Percentiles rank a stretch among this genome's conserved stretches.
Evolutionary conservation across 2,329 filamentous ascomycete species (phyloP).

Genomic region (Colletotrichum tropicicola): DNA sequence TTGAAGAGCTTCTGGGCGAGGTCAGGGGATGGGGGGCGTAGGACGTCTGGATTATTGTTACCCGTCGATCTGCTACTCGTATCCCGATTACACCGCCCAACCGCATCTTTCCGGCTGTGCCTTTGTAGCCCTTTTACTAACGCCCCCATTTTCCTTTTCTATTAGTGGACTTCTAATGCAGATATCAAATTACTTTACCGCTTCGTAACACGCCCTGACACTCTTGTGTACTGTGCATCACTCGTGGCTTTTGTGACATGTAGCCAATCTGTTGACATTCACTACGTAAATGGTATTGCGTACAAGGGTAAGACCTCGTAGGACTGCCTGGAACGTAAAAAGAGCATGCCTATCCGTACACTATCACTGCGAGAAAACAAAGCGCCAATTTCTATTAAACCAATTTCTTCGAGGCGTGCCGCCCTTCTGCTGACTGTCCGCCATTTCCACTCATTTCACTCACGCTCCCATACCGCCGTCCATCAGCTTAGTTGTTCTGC

Average conservation of each 20-base stretch:
- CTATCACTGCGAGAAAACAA: background rate
- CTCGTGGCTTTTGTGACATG: background rate
- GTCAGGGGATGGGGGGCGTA: background rate
- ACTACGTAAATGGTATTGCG: background rate
- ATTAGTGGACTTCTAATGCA: constrained; percentile 72
- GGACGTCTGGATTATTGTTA: constrained; percentile 3
- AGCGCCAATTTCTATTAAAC: background rate
- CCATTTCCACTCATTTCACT: background rate
- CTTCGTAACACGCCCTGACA: background rate
- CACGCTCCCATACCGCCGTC: too few species aligned
- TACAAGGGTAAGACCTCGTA: background rate
- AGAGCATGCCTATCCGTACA: background rate
- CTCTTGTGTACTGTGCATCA: background rate
- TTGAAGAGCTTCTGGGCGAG: constrained; percentile 11
- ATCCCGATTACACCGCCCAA: constrained; percentile 8
- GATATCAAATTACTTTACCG: constrained; percentile 62
- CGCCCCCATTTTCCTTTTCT: constrained; percentile 53
- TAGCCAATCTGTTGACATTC: constrained; percentile 1
- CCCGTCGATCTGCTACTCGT: constrained; percentile 28
- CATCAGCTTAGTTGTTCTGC: constrained; percentile 82
- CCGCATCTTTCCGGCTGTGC: constrained; percentile 27
- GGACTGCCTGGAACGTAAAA: background rate
- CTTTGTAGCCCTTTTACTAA: constrained; percentile 38
- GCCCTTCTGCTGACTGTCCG: background rate
- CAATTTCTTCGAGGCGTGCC: background rate